A percentile compares a stretch with the other conserved stretches of the same genome.
Conservation (phyloP, 2,329 filamentous ascomycete genomes). For the Apiospora aurea region DNA sequence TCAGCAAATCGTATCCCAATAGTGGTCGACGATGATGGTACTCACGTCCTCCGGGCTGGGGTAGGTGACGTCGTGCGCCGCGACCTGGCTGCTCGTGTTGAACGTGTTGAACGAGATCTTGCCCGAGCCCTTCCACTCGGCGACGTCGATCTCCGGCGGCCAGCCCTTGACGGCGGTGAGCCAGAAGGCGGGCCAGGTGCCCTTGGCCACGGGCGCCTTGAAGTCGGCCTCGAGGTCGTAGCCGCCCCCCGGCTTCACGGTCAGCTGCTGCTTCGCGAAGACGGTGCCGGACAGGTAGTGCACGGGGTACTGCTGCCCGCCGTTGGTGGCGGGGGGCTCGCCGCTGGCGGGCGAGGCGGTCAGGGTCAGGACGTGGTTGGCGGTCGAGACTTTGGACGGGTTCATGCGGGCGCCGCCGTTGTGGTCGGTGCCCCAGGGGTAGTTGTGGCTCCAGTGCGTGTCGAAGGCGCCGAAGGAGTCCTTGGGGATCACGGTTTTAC, state of each 20-base stretch:
- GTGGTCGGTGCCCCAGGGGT: slow-evolving; percentile 65
- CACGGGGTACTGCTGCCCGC: slow-evolving; percentile 51
- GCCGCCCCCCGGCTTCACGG: slow-evolving; percentile 46
- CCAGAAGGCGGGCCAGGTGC: slow-evolving; percentile 68
- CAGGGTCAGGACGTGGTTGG: slow-evolving; percentile 51
- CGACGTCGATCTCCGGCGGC: slow-evolving; percentile 67
- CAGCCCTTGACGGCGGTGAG: slow-evolving; percentile 60
- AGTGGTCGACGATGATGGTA: too few species aligned
- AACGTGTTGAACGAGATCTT: slow-evolving; percentile 63
- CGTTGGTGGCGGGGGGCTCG: slow-evolving; percentile 47
- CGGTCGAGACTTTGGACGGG: slow-evolving; percentile 51
- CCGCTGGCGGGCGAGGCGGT: slow-evolving; percentile 54
- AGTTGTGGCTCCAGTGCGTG: slow-evolving; percentile 57
- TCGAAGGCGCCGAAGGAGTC: slow-evolving; percentile 51
- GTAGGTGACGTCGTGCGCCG: slow-evolving; percentile 57
- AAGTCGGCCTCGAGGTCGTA: slow-evolving; percentile 49
- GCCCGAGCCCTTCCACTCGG: slow-evolving; percentile 66
- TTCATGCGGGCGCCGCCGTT: slow-evolving; percentile 65
- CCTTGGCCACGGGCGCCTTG: slow-evolving; percentile 44
- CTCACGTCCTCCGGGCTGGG: slow-evolving; percentile 37
- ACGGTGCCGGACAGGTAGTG: slow-evolving; percentile 55
- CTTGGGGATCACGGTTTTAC: slow-evolving; percentile 46
- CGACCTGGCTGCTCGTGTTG: slow-evolving; percentile 49
- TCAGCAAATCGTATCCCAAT: not conserved
- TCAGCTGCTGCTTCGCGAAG: slow-evolving; percentile 50